These are phyloP conservation scores for Trebouxiophyceae sp. DNA, from an alignment of 163 green algal species.

Conservation along the genomic window DNA sequence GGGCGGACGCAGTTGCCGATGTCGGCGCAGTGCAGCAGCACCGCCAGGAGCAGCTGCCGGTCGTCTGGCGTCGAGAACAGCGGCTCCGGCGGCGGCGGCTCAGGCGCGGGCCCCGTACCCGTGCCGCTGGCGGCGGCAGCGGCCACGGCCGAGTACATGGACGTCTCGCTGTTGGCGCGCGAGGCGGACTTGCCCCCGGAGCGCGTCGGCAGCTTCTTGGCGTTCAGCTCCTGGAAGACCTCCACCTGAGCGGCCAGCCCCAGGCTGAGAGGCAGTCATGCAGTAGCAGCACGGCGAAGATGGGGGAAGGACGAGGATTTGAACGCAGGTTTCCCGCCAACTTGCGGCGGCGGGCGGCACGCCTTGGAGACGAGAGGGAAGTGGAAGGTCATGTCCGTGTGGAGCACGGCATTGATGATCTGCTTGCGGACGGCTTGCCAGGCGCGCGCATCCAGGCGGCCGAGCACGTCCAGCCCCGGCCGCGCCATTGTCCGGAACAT, in stretches of 20 bases:
- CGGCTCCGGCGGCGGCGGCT: background rate
- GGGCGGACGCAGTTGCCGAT: slow-evolving; percentile 55
- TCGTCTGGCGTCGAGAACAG: slow-evolving; percentile 17
- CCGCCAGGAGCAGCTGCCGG: slow-evolving; percentile 38
- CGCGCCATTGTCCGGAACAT: slow-evolving; percentile 36
- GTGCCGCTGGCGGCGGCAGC: too few species aligned
- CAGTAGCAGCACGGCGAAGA: background rate
- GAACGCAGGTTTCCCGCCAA: too few species aligned
- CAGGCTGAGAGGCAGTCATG: background rate
- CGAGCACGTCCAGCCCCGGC: slow-evolving; percentile 38
- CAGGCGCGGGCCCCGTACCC: too few species aligned
- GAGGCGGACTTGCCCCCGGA: background rate
- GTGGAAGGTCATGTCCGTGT: slow-evolving; percentile 66
- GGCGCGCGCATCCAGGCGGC: slow-evolving; percentile 17
- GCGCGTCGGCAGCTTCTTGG: background rate
- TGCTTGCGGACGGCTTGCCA: slow-evolving; percentile 36
- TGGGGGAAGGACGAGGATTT: background rate
- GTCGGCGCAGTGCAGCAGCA: slow-evolving; percentile 58
- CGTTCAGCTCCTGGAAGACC: slow-evolving; percentile 41
- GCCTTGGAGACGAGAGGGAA: slow-evolving; percentile 51
- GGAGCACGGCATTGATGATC: slow-evolving; percentile 47
- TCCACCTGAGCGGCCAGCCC: slow-evolving; percentile 12
- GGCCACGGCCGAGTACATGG: background rate
- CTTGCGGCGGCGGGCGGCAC: background rate
- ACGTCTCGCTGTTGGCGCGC: background rate